Percentiles rank a stretch among this genome's conserved stretches.
Conservation (phyloP, 371 early-diverging fungal species). For the Phascolomyces articulosus region DNA sequence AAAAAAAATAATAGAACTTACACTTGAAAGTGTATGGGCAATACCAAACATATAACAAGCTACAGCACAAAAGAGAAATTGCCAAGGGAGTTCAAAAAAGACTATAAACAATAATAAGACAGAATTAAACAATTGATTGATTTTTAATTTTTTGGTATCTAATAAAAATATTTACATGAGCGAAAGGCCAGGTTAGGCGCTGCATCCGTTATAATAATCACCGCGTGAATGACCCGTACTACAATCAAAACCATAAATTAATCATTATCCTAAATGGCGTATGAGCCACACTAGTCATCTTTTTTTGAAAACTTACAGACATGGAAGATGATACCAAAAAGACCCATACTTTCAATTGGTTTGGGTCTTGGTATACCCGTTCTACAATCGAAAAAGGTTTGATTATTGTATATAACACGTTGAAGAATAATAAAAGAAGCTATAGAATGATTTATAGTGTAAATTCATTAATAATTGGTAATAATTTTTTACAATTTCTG, state of each 20-base stretch:
- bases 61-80: constrained; percentile 37
- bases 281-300: neutral
- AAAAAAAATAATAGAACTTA: constrained; percentile 21
- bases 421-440: constrained; percentile 16
- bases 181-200: constrained; percentile 18
- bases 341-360: constrained; percentile 24
- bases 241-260: neutral
- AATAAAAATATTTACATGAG: constrained; percentile 15
- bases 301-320: constrained; percentile 12
- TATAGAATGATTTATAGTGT: no score
- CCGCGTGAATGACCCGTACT: constrained; percentile 35
- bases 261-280: neutral
- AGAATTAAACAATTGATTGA: neutral
- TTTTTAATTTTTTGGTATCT: neutral
- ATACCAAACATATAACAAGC: constrained; percentile 47
- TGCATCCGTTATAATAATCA: constrained; percentile 20
- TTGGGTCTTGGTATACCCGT: constrained; percentile 26
- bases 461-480: no score
- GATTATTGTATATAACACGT: constrained; percentile 20
- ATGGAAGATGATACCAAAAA: constrained; percentile 22
- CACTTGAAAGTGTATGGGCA: constrained; percentile 39
- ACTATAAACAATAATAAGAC: constrained; percentile 18
- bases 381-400: constrained; percentile 21
- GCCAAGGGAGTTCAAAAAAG: constrained; percentile 45
- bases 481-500: no score